These are phyloP conservation scores for Mrakia blollopis DNA, from an alignment of 768 basidiomycete species.

Conservation along the genomic window DNA sequence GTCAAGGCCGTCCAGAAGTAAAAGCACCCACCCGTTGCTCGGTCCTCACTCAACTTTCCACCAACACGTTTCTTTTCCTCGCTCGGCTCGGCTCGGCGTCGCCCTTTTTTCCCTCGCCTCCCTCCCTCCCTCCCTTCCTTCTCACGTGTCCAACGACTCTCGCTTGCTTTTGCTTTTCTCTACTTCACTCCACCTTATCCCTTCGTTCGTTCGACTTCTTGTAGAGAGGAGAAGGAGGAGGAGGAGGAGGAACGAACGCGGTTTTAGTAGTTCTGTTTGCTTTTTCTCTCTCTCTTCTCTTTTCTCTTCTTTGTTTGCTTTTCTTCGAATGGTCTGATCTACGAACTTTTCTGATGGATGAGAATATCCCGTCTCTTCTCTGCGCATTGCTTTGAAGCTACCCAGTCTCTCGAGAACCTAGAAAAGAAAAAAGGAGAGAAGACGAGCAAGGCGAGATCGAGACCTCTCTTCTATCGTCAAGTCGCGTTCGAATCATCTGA, in stretches of 20 bases:
- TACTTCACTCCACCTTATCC: background rate
- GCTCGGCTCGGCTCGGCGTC: background rate
- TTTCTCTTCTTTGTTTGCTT: too few species aligned
- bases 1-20: slow-evolving; percentile 67
- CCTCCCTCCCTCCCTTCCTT: background rate
- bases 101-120: background rate
- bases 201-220: background rate
- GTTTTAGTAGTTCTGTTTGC: background rate
- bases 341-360: background rate
- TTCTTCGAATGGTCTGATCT: too few species aligned
- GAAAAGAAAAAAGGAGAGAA: too few species aligned
- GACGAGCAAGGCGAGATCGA: too few species aligned
- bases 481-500: too few species aligned
- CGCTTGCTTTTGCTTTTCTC: background rate
- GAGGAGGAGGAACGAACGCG: background rate
- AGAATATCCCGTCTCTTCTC: too few species aligned
- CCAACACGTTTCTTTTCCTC: background rate
- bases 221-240: too few species aligned
- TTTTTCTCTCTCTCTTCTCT: background rate
- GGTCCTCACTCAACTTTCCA: background rate
- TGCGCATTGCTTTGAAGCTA: too few species aligned
- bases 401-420: too few species aligned
- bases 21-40: too few species aligned
- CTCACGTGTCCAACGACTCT: background rate
- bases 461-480: too few species aligned